Conservation (phyloP, 441 rosid genomes). For the Syzygium syzygioides region DNA sequence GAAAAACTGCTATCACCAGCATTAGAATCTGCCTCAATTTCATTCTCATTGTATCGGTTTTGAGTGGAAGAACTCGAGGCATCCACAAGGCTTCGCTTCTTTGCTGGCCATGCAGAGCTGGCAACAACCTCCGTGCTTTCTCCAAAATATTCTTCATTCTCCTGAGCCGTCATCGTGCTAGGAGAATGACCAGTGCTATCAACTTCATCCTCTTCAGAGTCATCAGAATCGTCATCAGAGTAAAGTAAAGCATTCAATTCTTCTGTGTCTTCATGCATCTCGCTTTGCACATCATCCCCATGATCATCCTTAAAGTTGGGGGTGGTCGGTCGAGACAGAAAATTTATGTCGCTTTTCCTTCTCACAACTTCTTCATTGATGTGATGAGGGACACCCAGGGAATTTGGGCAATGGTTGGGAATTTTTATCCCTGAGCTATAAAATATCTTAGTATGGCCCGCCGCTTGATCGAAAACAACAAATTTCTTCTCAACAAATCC, state of each 20-base stretch:
- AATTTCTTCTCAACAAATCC: not conserved
- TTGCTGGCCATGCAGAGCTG: not conserved
- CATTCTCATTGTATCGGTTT: not conserved
- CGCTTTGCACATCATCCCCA: not conserved
- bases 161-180: not conserved
- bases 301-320: not conserved
- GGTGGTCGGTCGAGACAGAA: not conserved
- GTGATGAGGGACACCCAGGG: not conserved
- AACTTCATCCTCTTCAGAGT: not conserved
- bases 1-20: not conserved
- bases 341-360: not conserved
- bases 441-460: not conserved
- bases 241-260: not conserved
- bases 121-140: not conserved
- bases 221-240: not conserved
- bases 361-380: not conserved
- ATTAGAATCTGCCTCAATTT: not conserved
- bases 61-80: not conserved
- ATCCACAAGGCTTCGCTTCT: not conserved
- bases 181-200: conserved; percentile 5
- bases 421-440: not conserved
- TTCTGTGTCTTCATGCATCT: conserved; percentile 1
- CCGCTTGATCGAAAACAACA: not conserved
- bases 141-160: not conserved
- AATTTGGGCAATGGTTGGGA: not conserved